Percentiles rank a stretch among this genome's conserved stretches.
phyloP scores from a whole-genome alignment of 1,284 basidiomycete genomes.

The Ceratobasidium sp. region DNA sequence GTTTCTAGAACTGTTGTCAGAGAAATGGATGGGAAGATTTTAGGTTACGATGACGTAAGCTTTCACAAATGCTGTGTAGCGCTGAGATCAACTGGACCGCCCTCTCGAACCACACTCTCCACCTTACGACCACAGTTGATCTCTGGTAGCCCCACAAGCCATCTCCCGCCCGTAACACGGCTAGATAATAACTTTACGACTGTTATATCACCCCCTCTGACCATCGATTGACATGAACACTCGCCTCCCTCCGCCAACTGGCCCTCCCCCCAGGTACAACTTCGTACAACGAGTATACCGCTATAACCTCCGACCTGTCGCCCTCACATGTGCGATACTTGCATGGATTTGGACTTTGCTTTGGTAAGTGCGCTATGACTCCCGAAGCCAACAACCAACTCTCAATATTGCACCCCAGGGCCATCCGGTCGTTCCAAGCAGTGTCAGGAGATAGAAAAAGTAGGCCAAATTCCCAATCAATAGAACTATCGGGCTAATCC shows the following conservation, averaged over 20 bases:
- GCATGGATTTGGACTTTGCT: constrained; percentile 35
- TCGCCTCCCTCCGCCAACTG: constrained; percentile 8
- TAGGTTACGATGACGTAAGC: not conserved
- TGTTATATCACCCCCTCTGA: constrained; percentile 5
- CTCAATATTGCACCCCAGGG: constrained; percentile 1
- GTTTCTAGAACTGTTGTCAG: not conserved
- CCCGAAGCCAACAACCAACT: not conserved
- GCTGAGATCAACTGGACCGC: not conserved
- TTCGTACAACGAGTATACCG: constrained; percentile 30
- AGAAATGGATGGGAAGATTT: not conserved
- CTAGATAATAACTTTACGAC: too few relatives aligned
- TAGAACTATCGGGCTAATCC: not conserved
- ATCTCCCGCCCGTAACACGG: constrained; percentile 4
- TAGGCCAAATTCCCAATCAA: not conserved
- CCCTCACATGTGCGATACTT: constrained; percentile 17
- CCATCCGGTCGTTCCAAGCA: constrained; percentile 30
- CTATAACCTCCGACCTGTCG: constrained; percentile 33
- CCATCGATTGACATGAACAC: constrained; percentile 12
- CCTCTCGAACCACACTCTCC: not conserved
- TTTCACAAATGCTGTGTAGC: not conserved
- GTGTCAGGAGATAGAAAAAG: constrained; percentile 24
- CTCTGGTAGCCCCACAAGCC: constrained; percentile 10
- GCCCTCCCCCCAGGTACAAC: constrained; percentile 31
- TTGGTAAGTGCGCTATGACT: constrained; percentile 14
- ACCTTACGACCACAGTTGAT: constrained; percentile 35